These are phyloP conservation scores for Daldinia childiae DNA, from an alignment of 495 filamentous ascomycete species.

Conservation along the genomic window DNA sequence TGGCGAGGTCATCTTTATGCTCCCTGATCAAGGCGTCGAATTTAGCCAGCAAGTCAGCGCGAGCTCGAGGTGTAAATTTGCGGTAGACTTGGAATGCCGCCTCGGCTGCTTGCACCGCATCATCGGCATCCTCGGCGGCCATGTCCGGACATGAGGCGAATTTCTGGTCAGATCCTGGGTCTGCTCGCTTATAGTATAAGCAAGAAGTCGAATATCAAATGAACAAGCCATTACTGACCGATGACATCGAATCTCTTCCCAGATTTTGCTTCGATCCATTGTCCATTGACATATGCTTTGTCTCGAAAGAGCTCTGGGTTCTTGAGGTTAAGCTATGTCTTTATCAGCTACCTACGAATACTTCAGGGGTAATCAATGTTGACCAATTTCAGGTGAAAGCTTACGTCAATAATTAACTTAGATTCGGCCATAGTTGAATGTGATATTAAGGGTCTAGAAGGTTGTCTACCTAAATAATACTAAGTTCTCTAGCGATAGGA, in stretches of 20 bases:
- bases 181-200: constrained; percentile 39
- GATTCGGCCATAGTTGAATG: constrained; percentile 19
- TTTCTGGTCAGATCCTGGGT: constrained; percentile 70
- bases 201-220: neutral
- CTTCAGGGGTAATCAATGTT: neutral
- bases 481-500: neutral
- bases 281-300: constrained; percentile 67
- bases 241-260: constrained; percentile 73
- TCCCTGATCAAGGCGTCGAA: constrained; percentile 65
- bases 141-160: constrained; percentile 73
- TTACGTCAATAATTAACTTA: constrained; percentile 21
- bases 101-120: constrained; percentile 67
- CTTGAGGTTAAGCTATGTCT: constrained; percentile 58
- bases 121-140: constrained; percentile 67
- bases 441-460: neutral
- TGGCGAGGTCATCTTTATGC: constrained; percentile 64
- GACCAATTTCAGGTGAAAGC: constrained; percentile 2
- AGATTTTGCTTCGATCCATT: constrained; percentile 70
- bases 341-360: neutral
- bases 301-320: constrained; percentile 67
- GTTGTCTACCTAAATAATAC: neutral
- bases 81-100: constrained; percentile 69
- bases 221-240: constrained; percentile 52
- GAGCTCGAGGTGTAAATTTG: constrained; percentile 66
- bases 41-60: constrained; percentile 70